These are phyloP conservation scores for Chrysochromulina tobinii DNA, from an alignment of 78 protist genomes.

Conservation along the genomic window DNA sequence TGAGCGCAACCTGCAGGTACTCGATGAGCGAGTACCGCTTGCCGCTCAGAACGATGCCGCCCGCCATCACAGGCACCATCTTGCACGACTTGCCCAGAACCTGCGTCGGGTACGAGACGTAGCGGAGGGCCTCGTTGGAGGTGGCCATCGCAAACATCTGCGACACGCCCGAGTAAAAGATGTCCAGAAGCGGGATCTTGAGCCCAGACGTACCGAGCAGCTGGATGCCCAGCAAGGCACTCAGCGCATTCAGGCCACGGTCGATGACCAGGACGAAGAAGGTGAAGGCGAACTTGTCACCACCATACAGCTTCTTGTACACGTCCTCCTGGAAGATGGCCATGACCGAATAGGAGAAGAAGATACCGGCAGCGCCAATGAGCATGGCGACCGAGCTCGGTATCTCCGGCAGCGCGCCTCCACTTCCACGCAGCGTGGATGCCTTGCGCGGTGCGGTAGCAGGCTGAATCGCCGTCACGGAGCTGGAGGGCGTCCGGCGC, in stretches of 20 bases:
- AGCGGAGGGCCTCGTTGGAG: constrained; percentile 42
- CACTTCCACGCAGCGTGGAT: no score
- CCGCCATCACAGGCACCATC: constrained; percentile 56
- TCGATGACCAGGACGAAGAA: constrained; percentile 20
- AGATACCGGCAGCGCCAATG: constrained; percentile 36
- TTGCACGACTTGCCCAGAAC: constrained; percentile 65
- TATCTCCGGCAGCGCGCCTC: not conserved
- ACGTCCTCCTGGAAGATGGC: constrained; percentile 47
- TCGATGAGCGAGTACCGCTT: constrained; percentile 17
- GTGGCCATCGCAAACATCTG: constrained; percentile 16
- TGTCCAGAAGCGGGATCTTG: not conserved
- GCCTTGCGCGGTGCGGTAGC: no score
- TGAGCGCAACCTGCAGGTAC: constrained; percentile 14
- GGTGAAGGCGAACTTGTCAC: constrained; percentile 2
- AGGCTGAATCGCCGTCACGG: no score
- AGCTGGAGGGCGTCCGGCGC: no score
- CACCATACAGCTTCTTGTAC: constrained; percentile 12
- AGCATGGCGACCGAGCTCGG: not conserved
- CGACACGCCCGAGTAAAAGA: not conserved
- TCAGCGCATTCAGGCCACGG: constrained; percentile 17
- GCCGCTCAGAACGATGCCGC: constrained; percentile 8
- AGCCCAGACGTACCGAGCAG: not conserved
- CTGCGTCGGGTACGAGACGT: constrained; percentile 59
- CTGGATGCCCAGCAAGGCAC: not conserved
- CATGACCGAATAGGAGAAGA: not conserved